These are phyloP conservation scores for Podosphaera aphanis DNA, from an alignment of 2,329 filamentous ascomycete species.

Conservation along the genomic window DNA sequence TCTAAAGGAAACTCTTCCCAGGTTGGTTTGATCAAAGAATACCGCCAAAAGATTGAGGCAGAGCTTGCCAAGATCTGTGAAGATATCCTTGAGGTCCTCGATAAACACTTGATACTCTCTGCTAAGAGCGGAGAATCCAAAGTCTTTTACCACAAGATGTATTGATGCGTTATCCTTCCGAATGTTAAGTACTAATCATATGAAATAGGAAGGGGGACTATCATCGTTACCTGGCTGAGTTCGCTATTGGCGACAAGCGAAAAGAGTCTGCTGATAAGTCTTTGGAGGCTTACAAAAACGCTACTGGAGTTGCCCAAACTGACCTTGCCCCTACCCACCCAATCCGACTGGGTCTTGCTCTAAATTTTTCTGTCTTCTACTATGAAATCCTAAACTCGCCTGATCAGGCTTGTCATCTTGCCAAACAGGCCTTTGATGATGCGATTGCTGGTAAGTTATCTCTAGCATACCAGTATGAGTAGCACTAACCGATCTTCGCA, in stretches of 20 bases:
- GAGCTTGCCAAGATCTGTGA: constrained; percentile 97
- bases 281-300: constrained; percentile 96
- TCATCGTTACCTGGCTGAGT: constrained; percentile 87
- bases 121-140: constrained; percentile 94
- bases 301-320: constrained; percentile 93
- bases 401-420: constrained; percentile 90
- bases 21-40: constrained; percentile 79
- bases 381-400: constrained; percentile 98
- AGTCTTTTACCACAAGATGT: constrained; percentile 99
- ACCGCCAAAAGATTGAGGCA: constrained; percentile 93
- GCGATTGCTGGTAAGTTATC: constrained; percentile 36
- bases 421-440: constrained; percentile 97
- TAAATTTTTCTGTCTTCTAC: constrained; percentile 99
- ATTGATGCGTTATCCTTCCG: constrained; percentile 21
- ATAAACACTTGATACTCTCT: constrained; percentile 82
- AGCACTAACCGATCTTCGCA: constrained; percentile 21
- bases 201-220: constrained; percentile 74
- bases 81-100: constrained; percentile 87
- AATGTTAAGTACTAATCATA: not conserved
- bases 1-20: constrained; percentile 95
- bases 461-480: not conserved
- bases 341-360: constrained; percentile 86
- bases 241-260: constrained; percentile 78
- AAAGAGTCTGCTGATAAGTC: constrained; percentile 69
- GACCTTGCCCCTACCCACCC: constrained; percentile 94